A percentile compares a stretch with the other conserved stretches of the same genome.
Conservation (phyloP, 2,329 filamentous ascomycete genomes). For the Fusarium bulbicola region DNA sequence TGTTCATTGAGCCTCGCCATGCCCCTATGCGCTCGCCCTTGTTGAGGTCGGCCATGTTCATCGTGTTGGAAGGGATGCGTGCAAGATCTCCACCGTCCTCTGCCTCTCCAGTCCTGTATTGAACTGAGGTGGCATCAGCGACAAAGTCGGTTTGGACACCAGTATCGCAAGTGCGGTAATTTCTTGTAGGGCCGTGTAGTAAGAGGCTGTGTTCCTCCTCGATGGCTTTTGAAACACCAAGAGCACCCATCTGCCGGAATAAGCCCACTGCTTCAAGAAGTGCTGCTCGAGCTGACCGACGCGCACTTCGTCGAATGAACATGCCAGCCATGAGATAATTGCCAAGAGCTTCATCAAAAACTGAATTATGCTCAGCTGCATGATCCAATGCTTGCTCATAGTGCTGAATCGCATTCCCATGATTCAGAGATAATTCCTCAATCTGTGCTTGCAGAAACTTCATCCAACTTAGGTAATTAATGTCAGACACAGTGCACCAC, state of each 20-base stretch:
- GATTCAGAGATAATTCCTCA: constrained; percentile 67
- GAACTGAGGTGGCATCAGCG: constrained; percentile 61
- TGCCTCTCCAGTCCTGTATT: constrained; percentile 59
- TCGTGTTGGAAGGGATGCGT: constrained; percentile 54
- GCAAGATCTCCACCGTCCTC: constrained; percentile 55
- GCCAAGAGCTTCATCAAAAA: constrained; percentile 76
- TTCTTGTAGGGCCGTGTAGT: constrained; percentile 68
- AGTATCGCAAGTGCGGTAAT: constrained; percentile 67
- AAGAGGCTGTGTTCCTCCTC: constrained; percentile 74
- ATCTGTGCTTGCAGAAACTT: constrained; percentile 74
- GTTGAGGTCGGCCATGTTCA: constrained; percentile 56
- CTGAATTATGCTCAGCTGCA: constrained; percentile 70
- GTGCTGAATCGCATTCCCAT: constrained; percentile 66
- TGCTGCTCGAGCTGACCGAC: constrained; percentile 74
- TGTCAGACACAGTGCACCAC: constrained; percentile 70
- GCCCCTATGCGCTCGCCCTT: constrained; percentile 67
- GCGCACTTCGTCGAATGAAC: constrained; percentile 71
- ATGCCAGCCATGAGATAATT: constrained; percentile 79
- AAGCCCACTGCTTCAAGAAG: constrained; percentile 73
- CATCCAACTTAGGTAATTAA: constrained; percentile 78
- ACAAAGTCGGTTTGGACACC: constrained; percentile 77
- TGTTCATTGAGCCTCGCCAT: constrained; percentile 69
- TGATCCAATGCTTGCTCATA: constrained; percentile 81
- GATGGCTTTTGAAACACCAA: constrained; percentile 73
- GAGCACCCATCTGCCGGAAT: constrained; percentile 74